Base-by-base conservation (phyloP, 1,139 yeast genomes). In the Scheffersomyces titani region DNA sequence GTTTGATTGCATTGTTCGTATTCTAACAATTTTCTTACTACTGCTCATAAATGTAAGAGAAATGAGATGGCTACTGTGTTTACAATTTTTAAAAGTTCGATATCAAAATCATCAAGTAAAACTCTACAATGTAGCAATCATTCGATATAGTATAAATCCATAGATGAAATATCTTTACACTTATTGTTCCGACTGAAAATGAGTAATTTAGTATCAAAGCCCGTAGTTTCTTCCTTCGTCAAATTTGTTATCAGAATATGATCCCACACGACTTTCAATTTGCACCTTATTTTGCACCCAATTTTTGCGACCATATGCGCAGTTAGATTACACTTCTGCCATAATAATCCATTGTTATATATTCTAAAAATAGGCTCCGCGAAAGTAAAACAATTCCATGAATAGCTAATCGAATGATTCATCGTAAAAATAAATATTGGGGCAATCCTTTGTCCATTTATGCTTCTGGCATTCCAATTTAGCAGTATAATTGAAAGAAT, bases 391-490 rank as follows among this genome's bases (percentile, higher is more conserved):
- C 40, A 30, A 30, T 30, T 30, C 40, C 40, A 30, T 6, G 11
- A 30, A 46, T 46, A n/a, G n/a, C n/a, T 16, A 46, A 22, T 11
- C 24, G 9, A 71, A 74, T 5, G 73, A 60, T 56, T 75, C 80
- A 1, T 74, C 71, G 54, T 72, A 73, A 61, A 77, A 74, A 59
- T 75, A 75, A 48, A 75, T 68, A 61, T 75, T 78, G 1, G 77
- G 78, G 5, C 76, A 64, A 47, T 57, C 49, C 36, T 63, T 63
- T 18, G 57, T 53, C 65, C 70, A 66, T 51, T 78, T 66, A 49
- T 68, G 69, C 46, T 54, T 62, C 55, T 74, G 76, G 55, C 78
- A 71, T 49, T 62, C 67, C 5, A 58, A 61, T 54, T 70, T 73
- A 13, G 76, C 65, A 19, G 57, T 55, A 22, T 71, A 63, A 2